Evolutionary conservation across 257 asterid species (phyloP).

Genomic region (Solanum paucissectum): DNA sequence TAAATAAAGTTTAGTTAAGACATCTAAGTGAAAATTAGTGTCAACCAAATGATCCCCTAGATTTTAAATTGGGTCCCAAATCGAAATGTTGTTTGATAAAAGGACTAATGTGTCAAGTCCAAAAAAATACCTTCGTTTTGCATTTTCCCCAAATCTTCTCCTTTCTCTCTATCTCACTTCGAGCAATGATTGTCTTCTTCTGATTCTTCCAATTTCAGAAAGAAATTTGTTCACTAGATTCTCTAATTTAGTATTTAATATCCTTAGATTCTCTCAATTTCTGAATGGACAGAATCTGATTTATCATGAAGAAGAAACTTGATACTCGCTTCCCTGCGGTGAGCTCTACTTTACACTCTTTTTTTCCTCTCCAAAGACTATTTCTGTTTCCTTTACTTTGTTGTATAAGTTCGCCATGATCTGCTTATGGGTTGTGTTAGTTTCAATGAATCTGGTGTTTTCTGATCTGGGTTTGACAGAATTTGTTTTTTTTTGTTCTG

Average conservation of each 20-base stretch:
- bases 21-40: no score
- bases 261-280: neutral
- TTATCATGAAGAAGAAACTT: constrained; percentile 62
- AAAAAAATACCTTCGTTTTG: neutral
- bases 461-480: neutral
- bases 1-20: accelerated
- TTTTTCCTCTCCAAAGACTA: neutral
- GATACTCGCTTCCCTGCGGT: constrained; percentile 77
- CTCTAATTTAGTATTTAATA: neutral
- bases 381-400: neutral
- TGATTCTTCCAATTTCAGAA: neutral
- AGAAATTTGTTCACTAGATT: neutral
- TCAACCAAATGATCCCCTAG: neutral
- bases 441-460: neutral
- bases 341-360: constrained; percentile 7
- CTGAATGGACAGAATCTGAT: neutral
- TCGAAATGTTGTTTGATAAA: neutral
- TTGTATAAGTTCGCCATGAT: neutral
- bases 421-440: neutral
- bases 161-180: neutral
- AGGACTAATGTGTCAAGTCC: neutral
- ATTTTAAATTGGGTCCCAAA: neutral
- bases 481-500: neutral
- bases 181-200: neutral
- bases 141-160: neutral